phyloP scores from a whole-genome alignment of 768 basidiomycete genomes.

The Cyclocybe cylindracea region DNA sequence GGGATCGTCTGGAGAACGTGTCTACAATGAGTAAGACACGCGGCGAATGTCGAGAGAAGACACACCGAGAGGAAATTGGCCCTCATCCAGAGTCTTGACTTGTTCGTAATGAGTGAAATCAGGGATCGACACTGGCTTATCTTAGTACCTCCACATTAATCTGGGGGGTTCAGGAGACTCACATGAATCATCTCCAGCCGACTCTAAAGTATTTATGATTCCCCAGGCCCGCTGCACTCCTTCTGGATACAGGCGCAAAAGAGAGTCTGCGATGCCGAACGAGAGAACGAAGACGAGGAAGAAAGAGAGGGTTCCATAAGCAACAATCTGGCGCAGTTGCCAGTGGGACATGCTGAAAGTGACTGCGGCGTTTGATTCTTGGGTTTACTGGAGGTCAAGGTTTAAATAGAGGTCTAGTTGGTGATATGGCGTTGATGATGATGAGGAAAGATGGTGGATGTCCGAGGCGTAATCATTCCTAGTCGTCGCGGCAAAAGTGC shows the following conservation, averaged over 20 bases:
- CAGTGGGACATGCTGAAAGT: conserved; percentile 4
- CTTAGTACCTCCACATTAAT: not conserved
- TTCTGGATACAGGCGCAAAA: conserved; percentile 1
- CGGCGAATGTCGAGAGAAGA: not conserved
- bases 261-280: conserved; percentile 13
- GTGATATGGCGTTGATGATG: too few species aligned
- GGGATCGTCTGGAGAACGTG: conserved; percentile 42
- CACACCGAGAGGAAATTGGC: conserved; percentile 59
- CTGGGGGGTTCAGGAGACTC: not conserved
- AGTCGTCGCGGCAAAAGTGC: too few species aligned
- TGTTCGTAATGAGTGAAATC: conserved; percentile 56
- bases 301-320: conserved; percentile 15
- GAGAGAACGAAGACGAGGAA: conserved; percentile 15
- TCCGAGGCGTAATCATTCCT: too few species aligned
- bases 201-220: not conserved
- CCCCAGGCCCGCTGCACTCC: not conserved
- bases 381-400: too few species aligned
- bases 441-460: too few species aligned
- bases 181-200: not conserved
- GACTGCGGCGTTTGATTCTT: not conserved
- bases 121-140: conserved; percentile 37
- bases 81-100: conserved; percentile 40
- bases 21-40: not conserved
- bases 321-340: conserved; percentile 10
- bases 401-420: too few species aligned